These are phyloP conservation scores for Heliamphora exappendiculata DNA, from an alignment of 148 eudicot species.

Conservation along the genomic window DNA sequence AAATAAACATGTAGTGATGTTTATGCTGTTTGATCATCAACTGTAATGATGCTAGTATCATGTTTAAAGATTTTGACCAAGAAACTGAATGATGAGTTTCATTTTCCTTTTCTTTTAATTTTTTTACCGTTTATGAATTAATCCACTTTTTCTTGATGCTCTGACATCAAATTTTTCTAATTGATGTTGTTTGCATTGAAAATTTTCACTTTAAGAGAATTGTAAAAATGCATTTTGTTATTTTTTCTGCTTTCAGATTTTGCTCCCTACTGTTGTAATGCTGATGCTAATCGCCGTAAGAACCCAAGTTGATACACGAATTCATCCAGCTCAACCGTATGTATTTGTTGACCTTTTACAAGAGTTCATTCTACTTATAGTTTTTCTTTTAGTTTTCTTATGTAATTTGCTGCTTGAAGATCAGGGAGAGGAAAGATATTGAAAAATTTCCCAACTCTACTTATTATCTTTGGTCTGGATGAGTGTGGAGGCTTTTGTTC, in stretches of 20 bases:
- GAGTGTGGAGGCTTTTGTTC: not conserved
- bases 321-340: constrained; percentile 88
- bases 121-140: not conserved
- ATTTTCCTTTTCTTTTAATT: not conserved
- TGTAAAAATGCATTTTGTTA: not conserved
- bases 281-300: constrained; percentile 91
- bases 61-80: not conserved
- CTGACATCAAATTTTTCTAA: not conserved
- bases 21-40: not conserved
- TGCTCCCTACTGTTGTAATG: constrained; percentile 87
- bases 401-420: not conserved
- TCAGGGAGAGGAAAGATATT: not conserved
- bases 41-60: not conserved
- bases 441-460: not conserved
- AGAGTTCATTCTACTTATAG: not conserved
- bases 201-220: not conserved
- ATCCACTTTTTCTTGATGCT: not conserved
- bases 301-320: constrained; percentile 69
- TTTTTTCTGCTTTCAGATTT: constrained; percentile 45
- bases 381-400: not conserved
- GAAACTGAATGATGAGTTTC: not conserved
- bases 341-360: constrained; percentile 21
- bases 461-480: not conserved
- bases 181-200: not conserved
- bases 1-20: not conserved